Base-by-base conservation (phyloP, 1,284 basidiomycete genomes). In the Malassezia japonica region DNA sequence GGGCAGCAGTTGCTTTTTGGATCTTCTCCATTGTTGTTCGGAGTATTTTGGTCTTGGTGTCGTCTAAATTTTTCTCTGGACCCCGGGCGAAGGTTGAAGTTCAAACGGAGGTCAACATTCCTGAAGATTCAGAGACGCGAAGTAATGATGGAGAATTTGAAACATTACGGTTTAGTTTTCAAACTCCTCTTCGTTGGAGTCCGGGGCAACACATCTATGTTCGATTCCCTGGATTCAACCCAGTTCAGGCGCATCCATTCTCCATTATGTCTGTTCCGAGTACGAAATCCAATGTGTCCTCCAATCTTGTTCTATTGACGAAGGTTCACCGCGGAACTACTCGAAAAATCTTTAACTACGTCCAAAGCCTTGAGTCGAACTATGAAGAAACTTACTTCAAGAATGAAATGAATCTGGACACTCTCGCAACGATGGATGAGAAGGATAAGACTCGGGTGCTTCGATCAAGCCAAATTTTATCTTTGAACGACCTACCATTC, bases 121-220 rank as follows among this genome's bases (percentile, higher is more conserved):
- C n/a, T n/a, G n/a, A n/a, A n/a, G n/a, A n/a, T n/a, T n/a, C n/a
- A n/a, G n/a, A n/a, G n/a, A n/a, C n/a, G n/a, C n/a, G n/a, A n/a
- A n/a, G n/a, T n/a, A n/a, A n/a, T n/a, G 27, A 28, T 34, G 32
- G 6, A 18, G 6, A n/a, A n/a, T n/a, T 32, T 31, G 40, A 42
- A 8, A 27, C 40, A 15, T 6, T 51, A 3, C 44, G 43, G 4
- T 7, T 47, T 8, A 46, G 36, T 12, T 42, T 53, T 32, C 15
- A 34, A 7, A 54, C 51, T 2, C 51, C 51, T 12, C 27, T 48
- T 5, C 45, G 51, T 21, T 54, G 51, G 51, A 23, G 24, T 5
- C 39, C 51, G 1, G 51, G 51, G 1, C 51, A 54, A 27, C 51
- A 54, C 21, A 28, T 54, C 9, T 54, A 48, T 28, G 34, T 54